Base-by-base conservation (phyloP, 2,329 filamentous ascomycete genomes). In the Fusarium scirpi region DNA sequence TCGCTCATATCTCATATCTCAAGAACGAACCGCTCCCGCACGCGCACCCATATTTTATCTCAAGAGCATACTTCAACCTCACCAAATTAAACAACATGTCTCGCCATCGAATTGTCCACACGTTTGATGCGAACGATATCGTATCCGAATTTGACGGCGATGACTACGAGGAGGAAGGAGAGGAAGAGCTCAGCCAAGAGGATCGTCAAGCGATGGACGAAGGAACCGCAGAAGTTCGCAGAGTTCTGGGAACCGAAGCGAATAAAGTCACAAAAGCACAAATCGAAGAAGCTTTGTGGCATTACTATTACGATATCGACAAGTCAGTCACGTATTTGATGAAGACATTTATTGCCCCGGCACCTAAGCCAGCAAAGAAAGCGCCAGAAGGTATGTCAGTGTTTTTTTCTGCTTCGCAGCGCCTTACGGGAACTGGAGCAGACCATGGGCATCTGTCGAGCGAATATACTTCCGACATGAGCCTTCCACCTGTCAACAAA, bases 281-380 rank as follows among this genome's bases (percentile, higher is more conserved):
- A 77, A 95, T 98, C 67, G 90, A 97, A 78, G 95, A 98, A 66
- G 88, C 94, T 0, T 81, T 99, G 18, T 98, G 94, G 94, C 90
- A 99, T 80, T 98, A 98, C 80, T 98, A 95, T 79, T 98, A 94
- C 78, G 94, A 99, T 75, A 85, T 97, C 30, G 91, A 90, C 61
- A 97, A 97, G 80, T 90, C 93, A 2, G 91, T 97, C 40, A 85
- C 87, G 60, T 98, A 97, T 77, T 81, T 99, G 62, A 87, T 90
- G 68, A 92, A 90, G 85, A 90, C 85, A 32, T 87, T 83, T 70
- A 82, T 88, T 71, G 80, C 82, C 10, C 82, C 82, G 46, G 76
- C 82, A n/a, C 76, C 79, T 18, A 85, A 85, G 73, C 74, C 80
- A 65, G 72, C 79, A 43, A 84, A 85, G 74, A 83, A 82, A 67